Percentiles rank a stretch among this genome's conserved stretches.
Conservation (phyloP, 805 yeast genomes). For the Metschnikowia koreensis region DNA sequence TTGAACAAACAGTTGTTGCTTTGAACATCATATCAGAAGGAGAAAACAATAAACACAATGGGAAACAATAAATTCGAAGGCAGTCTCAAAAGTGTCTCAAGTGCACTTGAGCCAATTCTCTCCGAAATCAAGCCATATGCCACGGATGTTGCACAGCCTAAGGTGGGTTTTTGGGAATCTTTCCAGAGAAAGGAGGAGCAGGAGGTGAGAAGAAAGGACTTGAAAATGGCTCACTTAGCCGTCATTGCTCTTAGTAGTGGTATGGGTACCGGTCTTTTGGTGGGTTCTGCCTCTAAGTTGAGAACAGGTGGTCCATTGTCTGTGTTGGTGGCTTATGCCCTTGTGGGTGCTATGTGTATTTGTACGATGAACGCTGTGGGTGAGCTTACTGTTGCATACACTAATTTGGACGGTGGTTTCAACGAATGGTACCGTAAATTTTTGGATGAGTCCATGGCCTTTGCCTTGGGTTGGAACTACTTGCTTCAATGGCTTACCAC, state of each 20-base stretch:
- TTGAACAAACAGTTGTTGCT: background rate
- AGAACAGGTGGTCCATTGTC: slow-evolving; percentile 26
- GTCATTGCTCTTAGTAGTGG: slow-evolving; percentile 38
- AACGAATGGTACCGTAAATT: slow-evolving; percentile 29
- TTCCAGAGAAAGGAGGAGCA: slow-evolving; percentile 15
- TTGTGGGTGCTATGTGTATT: slow-evolving; percentile 27
- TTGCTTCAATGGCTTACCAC: slow-evolving; percentile 29
- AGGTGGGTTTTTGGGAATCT: slow-evolving; percentile 16
- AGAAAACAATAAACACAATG: background rate
- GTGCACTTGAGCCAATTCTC: slow-evolving; percentile 18
- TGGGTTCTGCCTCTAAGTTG: slow-evolving; percentile 36
- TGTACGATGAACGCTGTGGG: slow-evolving; percentile 42
- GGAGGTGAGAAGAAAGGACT: slow-evolving; percentile 13
- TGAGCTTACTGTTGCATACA: slow-evolving; percentile 57
- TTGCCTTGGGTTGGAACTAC: slow-evolving; percentile 40
- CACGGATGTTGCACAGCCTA: slow-evolving; percentile 4
- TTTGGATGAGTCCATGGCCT: slow-evolving; percentile 37
- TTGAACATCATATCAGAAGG: no score
- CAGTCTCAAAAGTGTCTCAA: slow-evolving; percentile 4
- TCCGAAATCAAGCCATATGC: slow-evolving; percentile 15
- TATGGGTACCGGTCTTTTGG: slow-evolving; percentile 43
- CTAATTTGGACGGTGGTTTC: slow-evolving; percentile 44
- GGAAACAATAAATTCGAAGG: slow-evolving; percentile 7
- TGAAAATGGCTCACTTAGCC: slow-evolving; percentile 28
- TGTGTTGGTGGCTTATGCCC: slow-evolving; percentile 23